phyloP scores from a whole-genome alignment of 345 rosid genomes.

The Cardamine occulta region DNA sequence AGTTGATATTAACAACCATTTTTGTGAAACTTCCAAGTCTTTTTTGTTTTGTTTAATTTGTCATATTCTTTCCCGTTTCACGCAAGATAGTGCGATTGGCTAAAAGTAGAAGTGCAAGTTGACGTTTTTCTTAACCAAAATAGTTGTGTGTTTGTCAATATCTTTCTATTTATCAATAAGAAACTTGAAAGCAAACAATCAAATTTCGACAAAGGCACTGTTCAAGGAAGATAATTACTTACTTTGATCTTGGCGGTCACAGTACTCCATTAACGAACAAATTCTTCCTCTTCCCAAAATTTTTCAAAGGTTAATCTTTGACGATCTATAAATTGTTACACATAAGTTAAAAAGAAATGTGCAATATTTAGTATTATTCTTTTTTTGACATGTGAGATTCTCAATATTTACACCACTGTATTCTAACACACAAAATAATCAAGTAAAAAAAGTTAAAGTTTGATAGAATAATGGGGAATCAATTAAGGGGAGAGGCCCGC shows the following conservation, averaged over 20 bases:
- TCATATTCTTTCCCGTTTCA: not conserved
- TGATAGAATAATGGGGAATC: constrained; percentile 20
- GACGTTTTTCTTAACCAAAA: not conserved
- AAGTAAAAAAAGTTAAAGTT: not conserved
- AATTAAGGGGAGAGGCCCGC: constrained; percentile 34
- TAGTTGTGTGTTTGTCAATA: constrained; percentile 10
- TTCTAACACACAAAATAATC: not conserved
- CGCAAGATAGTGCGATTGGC: constrained; percentile 15
- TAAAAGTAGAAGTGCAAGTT: constrained; percentile 20
- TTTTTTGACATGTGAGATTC: not conserved
- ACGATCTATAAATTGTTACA: not conserved
- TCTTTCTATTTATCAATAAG: constrained; percentile 9
- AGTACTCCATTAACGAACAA: not conserved
- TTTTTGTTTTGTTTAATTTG: not conserved
- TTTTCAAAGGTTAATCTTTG: constrained; percentile 6
- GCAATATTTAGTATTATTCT: not conserved
- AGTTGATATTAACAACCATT: not conserved
- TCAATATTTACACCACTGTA: not conserved
- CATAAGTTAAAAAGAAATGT: not conserved
- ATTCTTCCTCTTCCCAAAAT: not conserved
- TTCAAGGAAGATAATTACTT: constrained; percentile 1
- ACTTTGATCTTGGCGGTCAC: constrained; percentile 3
- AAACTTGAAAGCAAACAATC: constrained; percentile 10
- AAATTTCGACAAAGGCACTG: not conserved
- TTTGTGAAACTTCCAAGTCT: not conserved